Evolutionary conservation across 1,284 basidiomycete species (phyloP), one percentile per base, ranked within the genome.

Genomic region (Malassezia dermatis): DNA sequence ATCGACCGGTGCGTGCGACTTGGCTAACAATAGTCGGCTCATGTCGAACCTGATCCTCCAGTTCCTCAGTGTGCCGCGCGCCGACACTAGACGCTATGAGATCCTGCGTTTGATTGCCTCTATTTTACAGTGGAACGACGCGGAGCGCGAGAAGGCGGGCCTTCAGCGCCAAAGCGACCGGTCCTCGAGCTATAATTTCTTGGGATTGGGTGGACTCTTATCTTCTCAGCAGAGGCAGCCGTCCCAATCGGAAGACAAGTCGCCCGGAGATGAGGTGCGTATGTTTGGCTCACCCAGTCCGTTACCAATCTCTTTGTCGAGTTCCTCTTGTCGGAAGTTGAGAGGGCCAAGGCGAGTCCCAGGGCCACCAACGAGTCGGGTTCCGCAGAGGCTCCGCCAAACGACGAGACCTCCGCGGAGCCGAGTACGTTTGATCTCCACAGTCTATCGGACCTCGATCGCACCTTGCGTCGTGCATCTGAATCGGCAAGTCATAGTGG

Each of bases 11-110:
- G 37, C 13, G 26, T 30, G 21, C 44, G 8, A 31, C 24, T 23
- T 8, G 4, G 27, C 19, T 24, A 34, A 31, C 32, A 23, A 40
- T 35, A 49, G 58, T 55, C 84, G 89, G 12, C 82, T 99, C 2
- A 89, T 99, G 28, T 94, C 88, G 23, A 99, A 99, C 69, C 83
- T 98, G 41, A 78, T 99, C 10, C 79, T 98, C n/a, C 84, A 84
- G 1, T 99, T 96, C 78, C 79, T 99, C 48, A 82, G 81, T 8
- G 91, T 89, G 0, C 88, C 90, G 8, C 83, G 94, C 8, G 86
- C 84, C 21, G 93, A 99, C 75, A 79, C 84, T 21, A 98, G 98
- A 75, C 83, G 93, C 6, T 99, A 93, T 75, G 94, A 99, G 77
- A 96, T 98, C 85, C 81, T 99, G 11, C 80, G 82, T 1, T 79